These are phyloP conservation scores for Stemphylium vesicarium DNA, from an alignment of 2,329 filamentous ascomycete species.

Conservation along the genomic window DNA sequence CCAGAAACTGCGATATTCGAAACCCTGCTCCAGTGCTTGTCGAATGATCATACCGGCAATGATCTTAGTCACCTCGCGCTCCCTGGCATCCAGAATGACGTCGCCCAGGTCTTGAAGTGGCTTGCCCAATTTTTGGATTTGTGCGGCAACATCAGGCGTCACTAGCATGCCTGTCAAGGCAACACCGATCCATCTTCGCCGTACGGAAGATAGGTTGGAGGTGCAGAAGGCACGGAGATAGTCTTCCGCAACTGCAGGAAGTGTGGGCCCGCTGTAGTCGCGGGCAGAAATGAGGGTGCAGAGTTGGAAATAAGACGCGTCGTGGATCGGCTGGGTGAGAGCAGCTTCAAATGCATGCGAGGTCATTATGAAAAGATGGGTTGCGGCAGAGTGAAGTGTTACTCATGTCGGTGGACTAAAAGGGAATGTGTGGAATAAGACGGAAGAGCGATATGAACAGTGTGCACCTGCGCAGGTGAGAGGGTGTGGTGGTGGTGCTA, in stretches of 20 bases:
- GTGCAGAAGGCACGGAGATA: constrained; percentile 40
- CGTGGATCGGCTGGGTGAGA: constrained; percentile 29
- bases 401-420: constrained; percentile 9
- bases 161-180: constrained; percentile 37
- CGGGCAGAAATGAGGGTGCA: constrained; percentile 22
- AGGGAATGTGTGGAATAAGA: not conserved
- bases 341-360: constrained; percentile 26
- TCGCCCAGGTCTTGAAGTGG: constrained; percentile 30
- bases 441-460: not conserved
- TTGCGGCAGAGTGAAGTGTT: not conserved
- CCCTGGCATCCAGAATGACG: constrained; percentile 26
- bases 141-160: constrained; percentile 18
- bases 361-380: constrained; percentile 17
- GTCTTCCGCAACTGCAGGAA: constrained; percentile 24
- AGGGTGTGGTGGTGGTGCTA: not conserved
- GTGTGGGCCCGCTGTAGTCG: constrained; percentile 10
- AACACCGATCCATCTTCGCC: constrained; percentile 42
- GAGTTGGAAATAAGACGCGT: constrained; percentile 26
- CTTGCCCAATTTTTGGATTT: constrained; percentile 18
- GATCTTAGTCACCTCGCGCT: constrained; percentile 40
- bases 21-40: constrained; percentile 26
- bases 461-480: not conserved
- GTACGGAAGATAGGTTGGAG: constrained; percentile 14
- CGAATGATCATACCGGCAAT: constrained; percentile 42
- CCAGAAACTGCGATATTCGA: constrained; percentile 39